A percentile compares a stretch with the other conserved stretches of the same genome.
These are phyloP conservation scores for Ogataea nonfermentans DNA, from an alignment of 805 yeast species.

Conservation along the genomic window DNA sequence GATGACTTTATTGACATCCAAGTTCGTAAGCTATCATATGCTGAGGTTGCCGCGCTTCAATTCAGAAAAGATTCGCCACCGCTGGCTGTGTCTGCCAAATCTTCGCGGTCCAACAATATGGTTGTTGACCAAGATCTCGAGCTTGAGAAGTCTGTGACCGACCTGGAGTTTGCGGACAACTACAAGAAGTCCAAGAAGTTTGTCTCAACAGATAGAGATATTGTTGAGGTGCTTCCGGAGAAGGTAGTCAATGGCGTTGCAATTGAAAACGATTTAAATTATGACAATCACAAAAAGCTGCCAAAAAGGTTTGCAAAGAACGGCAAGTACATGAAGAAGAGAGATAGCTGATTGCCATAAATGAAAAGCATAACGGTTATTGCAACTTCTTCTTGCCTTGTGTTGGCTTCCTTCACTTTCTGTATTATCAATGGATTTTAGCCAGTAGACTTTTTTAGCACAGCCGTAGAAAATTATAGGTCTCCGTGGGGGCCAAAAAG, in stretches of 20 bases:
- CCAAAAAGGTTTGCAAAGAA: slow-evolving; percentile 22
- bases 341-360: slow-evolving; percentile 2
- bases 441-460: background rate
- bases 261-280: slow-evolving; percentile 3
- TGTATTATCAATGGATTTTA: slow-evolving; percentile 8
- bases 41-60: slow-evolving; percentile 47
- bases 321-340: slow-evolving; percentile 20
- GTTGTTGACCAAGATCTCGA: slow-evolving; percentile 33
- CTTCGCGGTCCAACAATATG: background rate
- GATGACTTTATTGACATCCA: slow-evolving; percentile 45
- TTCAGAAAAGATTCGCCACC: slow-evolving; percentile 1
- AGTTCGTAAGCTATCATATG: slow-evolving; percentile 48
- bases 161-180: slow-evolving; percentile 30
- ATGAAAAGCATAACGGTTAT: background rate
- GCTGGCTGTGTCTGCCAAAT: slow-evolving; percentile 3
- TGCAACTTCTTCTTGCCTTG: background rate
- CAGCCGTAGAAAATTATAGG: slow-evolving; percentile 4
- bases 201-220: slow-evolving; percentile 1
- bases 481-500: background rate
- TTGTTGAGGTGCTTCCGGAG: background rate
- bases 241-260: slow-evolving; percentile 1
- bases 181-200: slow-evolving; percentile 19
- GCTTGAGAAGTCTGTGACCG: slow-evolving; percentile 34
- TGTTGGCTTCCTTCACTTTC: slow-evolving; percentile 6
- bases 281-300: slow-evolving; percentile 11